Base-by-base conservation (phyloP, 2,329 filamentous ascomycete species). In the Fusarium citri region DNA sequence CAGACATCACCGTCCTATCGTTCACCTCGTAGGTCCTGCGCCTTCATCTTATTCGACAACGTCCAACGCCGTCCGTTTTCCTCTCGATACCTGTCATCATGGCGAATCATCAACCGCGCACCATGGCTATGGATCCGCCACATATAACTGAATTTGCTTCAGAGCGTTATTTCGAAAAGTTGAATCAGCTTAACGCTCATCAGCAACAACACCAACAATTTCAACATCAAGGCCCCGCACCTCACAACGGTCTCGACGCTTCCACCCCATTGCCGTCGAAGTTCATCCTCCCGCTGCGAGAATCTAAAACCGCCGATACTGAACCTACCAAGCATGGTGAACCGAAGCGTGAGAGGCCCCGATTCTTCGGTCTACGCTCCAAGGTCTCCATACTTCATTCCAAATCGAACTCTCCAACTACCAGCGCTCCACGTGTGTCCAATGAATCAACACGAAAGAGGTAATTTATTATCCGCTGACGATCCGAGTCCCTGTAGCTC, bases 61-160 rank as follows among this genome's bases (percentile, higher is more conserved):
- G 46, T 64, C 50, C 42, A 55, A 47, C 56, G 48, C 55, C 60
- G 48, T 59, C 68, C 73, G 61, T 74, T 77, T 72, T 45, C 66
- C 49, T 25, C 50, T 57, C 59, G 40, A 64, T 43, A 28, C 50
- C 56, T 18, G 46, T 60, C 68, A 73, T 47, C 72, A 81, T 82
- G 80, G 74, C 79, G 62, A 76, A 79, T 67, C 70, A 72, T 54
- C 72, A 72, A 55, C 69, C 73, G 53, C 74, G 73, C 47, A 72
- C 74, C 67, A 68, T 74, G 77, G 78, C 78, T 75, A 89, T 90
- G 87, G 88, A 90, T 69, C 87, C 86, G 74, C 83, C 85, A 72
- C 88, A 90, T 69, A 83, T 89, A 66, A 89, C 88, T 64, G 89
- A 91, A 78, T 91, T 91, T 79, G 89, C 88, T 66, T 91, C 89